Evolutionary conservation across 257 asterid genomes (phyloP), one percentile per base, ranked within the genome.

Genomic region (Solanum lignicaule): DNA sequence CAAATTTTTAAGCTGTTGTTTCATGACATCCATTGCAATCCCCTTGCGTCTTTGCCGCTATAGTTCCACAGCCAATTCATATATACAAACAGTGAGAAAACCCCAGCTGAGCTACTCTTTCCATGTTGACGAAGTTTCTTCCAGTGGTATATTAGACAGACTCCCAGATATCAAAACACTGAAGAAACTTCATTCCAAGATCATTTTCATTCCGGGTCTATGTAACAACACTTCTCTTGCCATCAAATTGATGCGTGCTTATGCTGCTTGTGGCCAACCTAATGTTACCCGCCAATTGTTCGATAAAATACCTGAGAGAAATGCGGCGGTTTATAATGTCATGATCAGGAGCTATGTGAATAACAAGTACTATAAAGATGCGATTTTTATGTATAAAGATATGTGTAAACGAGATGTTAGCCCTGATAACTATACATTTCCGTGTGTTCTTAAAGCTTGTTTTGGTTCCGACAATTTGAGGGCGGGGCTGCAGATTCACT

Each of bases 281-380:
- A 74, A 52, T 55, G 20, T 73, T 87, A 88, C 95, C 21, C 97
- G 98, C 92, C 90, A 93, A 92, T 33, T 96, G 87, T 96, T 94
- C 89, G 98, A 95, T 86, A 83, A 71, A 94, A 94, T 93, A 25
- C 88, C 94, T 6, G 94, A 95, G 16, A 92, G 94, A 90, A 93
- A 93, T 39, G 91, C 84, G 35, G 97, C 90, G 69, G 89, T 94
- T 33, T 95, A 92, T 46, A 93, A 93, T 86, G 96, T 94, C 81
- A 93, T 94, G 98, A 95, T 96, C 43, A 89, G 98, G 87, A 95
- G 98, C 76, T 97, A 97, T 79, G 95, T 93, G 89, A 95, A 93
- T 66, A 97, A 97, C 78, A 91, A 90, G 83, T 86, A 89, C 8
- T 89, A 93, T 46, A 52, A 36, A 86, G 94, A 94, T 86, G 98